Conservation (phyloP, 495 filamentous ascomycete genomes). For the Aspergillus wentii region DNA sequence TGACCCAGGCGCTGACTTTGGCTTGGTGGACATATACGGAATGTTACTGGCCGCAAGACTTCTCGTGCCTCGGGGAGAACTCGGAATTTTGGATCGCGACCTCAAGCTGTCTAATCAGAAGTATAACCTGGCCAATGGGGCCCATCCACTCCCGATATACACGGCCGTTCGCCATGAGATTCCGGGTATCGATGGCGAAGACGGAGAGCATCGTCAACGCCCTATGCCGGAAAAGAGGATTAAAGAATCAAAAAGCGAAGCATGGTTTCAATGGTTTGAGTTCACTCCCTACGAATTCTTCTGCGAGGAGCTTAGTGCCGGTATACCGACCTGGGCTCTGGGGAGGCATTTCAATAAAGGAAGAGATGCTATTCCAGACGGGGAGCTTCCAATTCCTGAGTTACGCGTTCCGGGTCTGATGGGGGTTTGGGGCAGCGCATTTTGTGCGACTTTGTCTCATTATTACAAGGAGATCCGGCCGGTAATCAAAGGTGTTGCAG, state of each 20-base stretch:
- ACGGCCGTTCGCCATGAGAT: slow-evolving; percentile 95
- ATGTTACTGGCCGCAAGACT: slow-evolving; percentile 77
- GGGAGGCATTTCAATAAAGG: slow-evolving; percentile 78
- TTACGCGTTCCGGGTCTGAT: slow-evolving; percentile 73
- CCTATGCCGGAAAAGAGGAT: slow-evolving; percentile 47
- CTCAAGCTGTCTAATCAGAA: slow-evolving; percentile 86
- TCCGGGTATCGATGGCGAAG: slow-evolving; percentile 50
- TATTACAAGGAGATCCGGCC: slow-evolving; percentile 93
- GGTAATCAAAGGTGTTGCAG: slow-evolving; percentile 63
- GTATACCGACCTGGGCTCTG: slow-evolving; percentile 92
- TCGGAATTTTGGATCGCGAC: slow-evolving; percentile 67
- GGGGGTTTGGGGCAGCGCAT: slow-evolving; percentile 92
- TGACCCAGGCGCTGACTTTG: slow-evolving; percentile 74
- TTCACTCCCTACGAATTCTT: slow-evolving; percentile 94
- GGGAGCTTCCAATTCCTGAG: slow-evolving; percentile 69
- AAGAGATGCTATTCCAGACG: slow-evolving; percentile 48
- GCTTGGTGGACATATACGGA: slow-evolving; percentile 89
- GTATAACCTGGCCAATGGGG: slow-evolving; percentile 64
- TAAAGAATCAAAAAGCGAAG: slow-evolving; percentile 61
- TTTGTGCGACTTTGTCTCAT: slow-evolving; percentile 90
- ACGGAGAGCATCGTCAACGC: slow-evolving; percentile 10
- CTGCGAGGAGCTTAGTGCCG: slow-evolving; percentile 84
- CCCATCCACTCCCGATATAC: slow-evolving; percentile 88
- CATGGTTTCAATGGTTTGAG: slow-evolving; percentile 99
- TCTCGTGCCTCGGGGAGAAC: slow-evolving; percentile 78